Evolutionary conservation across 2,329 filamentous ascomycete genomes (phyloP).

Genomic region (Alternaria novae-zelandiae): DNA sequence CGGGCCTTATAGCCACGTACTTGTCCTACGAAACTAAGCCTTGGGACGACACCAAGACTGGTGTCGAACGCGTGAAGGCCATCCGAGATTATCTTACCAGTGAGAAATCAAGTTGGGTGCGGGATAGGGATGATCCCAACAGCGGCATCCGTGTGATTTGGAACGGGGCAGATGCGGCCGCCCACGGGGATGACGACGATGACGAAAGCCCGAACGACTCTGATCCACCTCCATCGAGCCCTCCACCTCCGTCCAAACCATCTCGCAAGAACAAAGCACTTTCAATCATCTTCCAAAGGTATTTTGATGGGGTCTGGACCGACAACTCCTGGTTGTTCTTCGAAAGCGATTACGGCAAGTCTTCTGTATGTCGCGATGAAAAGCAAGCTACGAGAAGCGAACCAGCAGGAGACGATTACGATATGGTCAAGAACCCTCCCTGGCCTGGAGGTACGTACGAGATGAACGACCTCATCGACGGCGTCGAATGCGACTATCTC

Average conservation of each 20-base stretch:
- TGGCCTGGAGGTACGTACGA: not conserved
- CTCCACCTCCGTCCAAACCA: rapidly evolving
- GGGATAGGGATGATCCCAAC: not conserved
- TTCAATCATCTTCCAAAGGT: not conserved
- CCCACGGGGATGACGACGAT: not conserved
- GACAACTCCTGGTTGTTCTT: not conserved
- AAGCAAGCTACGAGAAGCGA: not conserved
- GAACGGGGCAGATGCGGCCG: not conserved
- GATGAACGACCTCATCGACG: not conserved
- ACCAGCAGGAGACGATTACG: not conserved
- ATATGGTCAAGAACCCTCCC: not conserved
- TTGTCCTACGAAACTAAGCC: not conserved
- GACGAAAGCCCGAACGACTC: not conserved
- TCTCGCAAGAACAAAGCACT: not conserved
- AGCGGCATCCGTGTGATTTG: not conserved
- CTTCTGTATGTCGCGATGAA: not conserved
- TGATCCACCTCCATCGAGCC: not conserved
- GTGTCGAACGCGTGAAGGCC: not conserved
- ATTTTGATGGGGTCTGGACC: too few relatives aligned
- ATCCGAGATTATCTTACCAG: not conserved
- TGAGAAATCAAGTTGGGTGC: not conserved
- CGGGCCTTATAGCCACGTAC: not conserved
- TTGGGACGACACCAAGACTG: not conserved
- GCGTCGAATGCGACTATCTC: not conserved
- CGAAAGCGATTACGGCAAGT: not conserved